Conservation (phyloP, 2,329 filamentous ascomycete species). For the Pseudophaeomoniella oleicola region DNA sequence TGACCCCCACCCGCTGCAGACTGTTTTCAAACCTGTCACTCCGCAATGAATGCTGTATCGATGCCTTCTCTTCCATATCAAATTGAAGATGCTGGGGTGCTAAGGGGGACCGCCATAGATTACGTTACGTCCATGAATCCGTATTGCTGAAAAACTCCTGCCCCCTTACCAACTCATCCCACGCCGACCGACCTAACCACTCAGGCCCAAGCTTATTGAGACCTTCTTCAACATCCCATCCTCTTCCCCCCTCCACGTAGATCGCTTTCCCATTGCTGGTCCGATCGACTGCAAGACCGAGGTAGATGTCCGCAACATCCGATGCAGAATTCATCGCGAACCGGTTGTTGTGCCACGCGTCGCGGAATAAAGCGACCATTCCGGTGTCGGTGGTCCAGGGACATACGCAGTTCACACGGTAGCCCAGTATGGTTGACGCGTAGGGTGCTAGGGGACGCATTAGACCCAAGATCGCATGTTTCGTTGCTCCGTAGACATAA, state of each 20-base stretch:
- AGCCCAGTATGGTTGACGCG: conserved; percentile 19
- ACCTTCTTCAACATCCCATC: conserved; percentile 29
- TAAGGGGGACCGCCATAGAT: too few relatives aligned
- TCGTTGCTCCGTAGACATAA: conserved; percentile 31
- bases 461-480: conserved; percentile 35
- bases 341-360: conserved; percentile 21
- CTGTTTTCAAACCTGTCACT: too few relatives aligned
- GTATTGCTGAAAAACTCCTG: neutral
- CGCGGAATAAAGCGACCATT: conserved; percentile 21
- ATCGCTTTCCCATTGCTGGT: conserved; percentile 25
- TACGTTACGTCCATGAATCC: too few relatives aligned
- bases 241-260: conserved; percentile 27
- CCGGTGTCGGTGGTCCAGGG: conserved; percentile 30
- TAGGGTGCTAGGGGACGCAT: conserved; percentile 30
- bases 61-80: too few relatives aligned
- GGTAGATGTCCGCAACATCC: conserved; percentile 25
- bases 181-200: neutral
- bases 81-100: too few relatives aligned
- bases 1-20: too few relatives aligned
- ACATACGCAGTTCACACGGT: conserved; percentile 30
- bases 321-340: conserved; percentile 24
- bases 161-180: neutral
- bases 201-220: conserved; percentile 12
- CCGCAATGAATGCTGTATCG: too few relatives aligned
- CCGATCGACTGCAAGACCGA: conserved; percentile 21